Percentiles rank a stretch among this genome's conserved stretches.
These are phyloP conservation scores for Cryptococcus sp. DNA, from an alignment of 1,284 basidiomycete species.

Conservation along the genomic window DNA sequence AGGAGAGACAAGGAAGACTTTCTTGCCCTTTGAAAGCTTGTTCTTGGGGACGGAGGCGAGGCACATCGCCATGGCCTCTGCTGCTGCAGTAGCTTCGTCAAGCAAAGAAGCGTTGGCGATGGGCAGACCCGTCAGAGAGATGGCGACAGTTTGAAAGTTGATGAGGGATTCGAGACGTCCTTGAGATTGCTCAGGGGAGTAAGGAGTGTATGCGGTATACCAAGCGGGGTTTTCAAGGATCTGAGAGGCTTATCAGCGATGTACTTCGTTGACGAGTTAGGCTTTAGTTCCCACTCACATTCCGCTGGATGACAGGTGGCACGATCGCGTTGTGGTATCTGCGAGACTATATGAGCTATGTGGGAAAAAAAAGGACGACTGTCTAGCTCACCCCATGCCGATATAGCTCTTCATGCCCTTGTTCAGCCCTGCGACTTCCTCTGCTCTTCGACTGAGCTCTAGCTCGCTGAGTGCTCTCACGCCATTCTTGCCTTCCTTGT, in stretches of 20 bases:
- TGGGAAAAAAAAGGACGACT: neutral
- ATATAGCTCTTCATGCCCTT: conserved; percentile 88
- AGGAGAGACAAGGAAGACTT: conserved; percentile 78
- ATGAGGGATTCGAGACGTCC: conserved; percentile 91
- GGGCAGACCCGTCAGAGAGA: conserved; percentile 90
- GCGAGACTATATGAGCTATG: neutral
- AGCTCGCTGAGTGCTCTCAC: conserved; percentile 82
- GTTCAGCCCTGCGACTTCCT: conserved; percentile 75
- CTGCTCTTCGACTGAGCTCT: conserved; percentile 75
- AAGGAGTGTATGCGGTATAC: conserved; percentile 97
- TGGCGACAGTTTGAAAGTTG: conserved; percentile 97
- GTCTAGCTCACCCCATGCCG: conserved; percentile 72
- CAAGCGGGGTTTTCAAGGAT: conserved; percentile 95
- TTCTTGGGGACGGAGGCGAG: conserved; percentile 47
- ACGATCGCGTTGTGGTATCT: conserved; percentile 88
- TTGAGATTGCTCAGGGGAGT: conserved; percentile 54
- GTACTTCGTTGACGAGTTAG: too few species aligned
- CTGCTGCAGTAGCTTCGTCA: conserved; percentile 89
- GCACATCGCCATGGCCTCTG: conserved; percentile 66
- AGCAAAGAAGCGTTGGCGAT: conserved; percentile 92
- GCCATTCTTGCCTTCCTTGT: conserved; percentile 59
- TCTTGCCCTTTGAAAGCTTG: conserved; percentile 68
- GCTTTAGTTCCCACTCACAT: conserved; percentile 59
- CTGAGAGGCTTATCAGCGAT: conserved; percentile 52
- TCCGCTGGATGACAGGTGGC: conserved; percentile 88